Evolutionary conservation across 2,329 filamentous ascomycete species (phyloP).

Genomic region (Colletotrichum eremochloae): DNA sequence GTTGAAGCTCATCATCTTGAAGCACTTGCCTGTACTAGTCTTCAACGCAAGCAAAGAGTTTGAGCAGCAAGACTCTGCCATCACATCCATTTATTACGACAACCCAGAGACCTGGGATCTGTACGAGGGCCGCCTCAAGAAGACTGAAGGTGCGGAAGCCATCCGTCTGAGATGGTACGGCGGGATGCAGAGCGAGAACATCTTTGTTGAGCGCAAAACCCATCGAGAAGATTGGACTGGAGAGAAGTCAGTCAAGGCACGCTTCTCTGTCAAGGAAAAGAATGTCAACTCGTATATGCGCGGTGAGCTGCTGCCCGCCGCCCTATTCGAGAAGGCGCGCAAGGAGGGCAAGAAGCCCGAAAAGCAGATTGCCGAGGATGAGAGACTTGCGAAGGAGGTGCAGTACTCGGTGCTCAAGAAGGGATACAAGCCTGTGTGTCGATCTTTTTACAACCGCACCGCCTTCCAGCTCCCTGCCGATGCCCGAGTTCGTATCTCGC

Average conservation of each 20-base stretch:
- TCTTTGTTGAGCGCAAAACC: conserved; percentile 97
- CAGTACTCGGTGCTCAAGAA: conserved; percentile 94
- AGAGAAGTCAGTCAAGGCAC: conserved; percentile 98
- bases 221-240: conserved; percentile 99
- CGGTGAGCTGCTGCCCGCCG: conserved; percentile 85
- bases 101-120: conserved; percentile 95
- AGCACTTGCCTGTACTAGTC: conserved; percentile 95
- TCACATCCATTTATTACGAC: conserved; percentile 98
- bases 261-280: conserved; percentile 96
- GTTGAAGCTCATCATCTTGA: conserved; percentile 96
- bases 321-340: conserved; percentile 96
- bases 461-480: conserved; percentile 98
- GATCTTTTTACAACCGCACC: conserved; percentile 98
- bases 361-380: conserved; percentile 91
- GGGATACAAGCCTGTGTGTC: conserved; percentile 87
- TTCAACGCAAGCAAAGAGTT: conserved; percentile 99
- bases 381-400: conserved; percentile 89
- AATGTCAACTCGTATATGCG: conserved; percentile 92
- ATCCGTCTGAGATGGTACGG: conserved; percentile 98
- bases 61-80: conserved; percentile 88
- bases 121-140: conserved; percentile 94
- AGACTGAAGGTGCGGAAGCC: conserved; percentile 96
- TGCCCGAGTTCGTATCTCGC: conserved; percentile 93
- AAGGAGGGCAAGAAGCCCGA: conserved; percentile 95
- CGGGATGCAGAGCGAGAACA: conserved; percentile 93